Conservation (phyloP, 176 grass and related monocot genomes). For the Areca catechu region DNA sequence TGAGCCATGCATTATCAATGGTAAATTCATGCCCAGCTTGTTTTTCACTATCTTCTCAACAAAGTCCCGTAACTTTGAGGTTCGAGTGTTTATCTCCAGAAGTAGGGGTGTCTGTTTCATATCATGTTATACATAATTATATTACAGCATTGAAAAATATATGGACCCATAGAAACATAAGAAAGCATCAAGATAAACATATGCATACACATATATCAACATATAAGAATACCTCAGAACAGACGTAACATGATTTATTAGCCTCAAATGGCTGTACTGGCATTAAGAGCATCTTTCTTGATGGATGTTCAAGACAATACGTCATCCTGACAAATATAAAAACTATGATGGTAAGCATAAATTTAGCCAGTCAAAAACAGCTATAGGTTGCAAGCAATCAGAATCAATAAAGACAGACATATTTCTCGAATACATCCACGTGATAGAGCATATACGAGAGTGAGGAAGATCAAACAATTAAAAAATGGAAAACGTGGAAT, state of each 20-base stretch:
- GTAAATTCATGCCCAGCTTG: constrained; percentile 94
- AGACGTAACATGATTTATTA: constrained; percentile 94
- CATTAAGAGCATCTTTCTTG: constrained; percentile 90
- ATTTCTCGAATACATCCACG: too few species aligned
- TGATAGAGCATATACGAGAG: too few species aligned
- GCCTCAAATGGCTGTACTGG: constrained; percentile 89
- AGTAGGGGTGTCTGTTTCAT: constrained; percentile 62
- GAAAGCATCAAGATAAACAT: too few species aligned
- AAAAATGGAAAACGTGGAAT: too few species aligned
- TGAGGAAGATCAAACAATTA: too few species aligned
- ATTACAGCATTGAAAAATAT: too few species aligned
- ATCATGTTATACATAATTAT: not conserved
- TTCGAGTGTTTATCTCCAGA: constrained; percentile 76
- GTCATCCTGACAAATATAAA: constrained; percentile 57
- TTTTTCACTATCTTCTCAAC: constrained; percentile 84
- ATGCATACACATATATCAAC: too few species aligned
- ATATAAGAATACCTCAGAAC: constrained; percentile 67
- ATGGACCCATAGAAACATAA: too few species aligned
- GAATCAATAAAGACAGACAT: too few species aligned
- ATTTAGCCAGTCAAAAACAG: too few species aligned
- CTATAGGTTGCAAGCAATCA: too few species aligned
- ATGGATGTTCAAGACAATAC: constrained; percentile 94
- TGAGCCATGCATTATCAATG: constrained; percentile 71
- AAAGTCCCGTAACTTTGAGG: constrained; percentile 74
- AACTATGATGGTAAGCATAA: too few species aligned